phyloP scores from a whole-genome alignment of 345 rosid genomes.

The Camelina neglecta region DNA sequence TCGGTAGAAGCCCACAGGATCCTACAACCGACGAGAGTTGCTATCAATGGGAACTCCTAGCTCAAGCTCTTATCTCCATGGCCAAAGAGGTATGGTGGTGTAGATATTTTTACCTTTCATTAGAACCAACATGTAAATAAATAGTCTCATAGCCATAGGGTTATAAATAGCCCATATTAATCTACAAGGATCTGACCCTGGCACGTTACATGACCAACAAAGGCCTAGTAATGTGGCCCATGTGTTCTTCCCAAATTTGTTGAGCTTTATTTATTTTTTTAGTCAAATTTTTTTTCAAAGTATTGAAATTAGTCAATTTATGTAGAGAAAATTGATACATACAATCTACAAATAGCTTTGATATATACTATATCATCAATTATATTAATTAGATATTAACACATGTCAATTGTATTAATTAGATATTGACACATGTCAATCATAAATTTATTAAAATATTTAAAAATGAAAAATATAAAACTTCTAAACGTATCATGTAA shows the following conservation, averaged over 20 bases:
- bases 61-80: constrained; percentile 64
- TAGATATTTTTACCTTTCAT: constrained; percentile 16
- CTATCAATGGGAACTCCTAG: constrained; percentile 71
- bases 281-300: background rate
- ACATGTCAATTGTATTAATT: no score
- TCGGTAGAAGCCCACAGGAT: constrained; percentile 61
- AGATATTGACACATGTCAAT: no score
- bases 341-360: background rate
- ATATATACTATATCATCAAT: background rate
- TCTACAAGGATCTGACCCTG: constrained; percentile 17
- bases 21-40: constrained; percentile 63
- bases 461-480: no score
- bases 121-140: constrained; percentile 14
- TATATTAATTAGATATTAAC: no score
- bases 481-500: no score
- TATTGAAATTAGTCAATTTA: background rate
- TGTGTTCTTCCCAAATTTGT: constrained; percentile 23
- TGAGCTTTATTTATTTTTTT: background rate
- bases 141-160: background rate
- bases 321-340: constrained; percentile 1
- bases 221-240: constrained; percentile 19
- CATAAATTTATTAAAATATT: no score
- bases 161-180: constrained; percentile 19
- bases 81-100: constrained; percentile 57
- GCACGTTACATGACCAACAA: constrained; percentile 31